A percentile compares a stretch with the other conserved stretches of the same genome.
Evolutionary conservation across 805 yeast species (phyloP).

Genomic region (Candida quercuum): DNA sequence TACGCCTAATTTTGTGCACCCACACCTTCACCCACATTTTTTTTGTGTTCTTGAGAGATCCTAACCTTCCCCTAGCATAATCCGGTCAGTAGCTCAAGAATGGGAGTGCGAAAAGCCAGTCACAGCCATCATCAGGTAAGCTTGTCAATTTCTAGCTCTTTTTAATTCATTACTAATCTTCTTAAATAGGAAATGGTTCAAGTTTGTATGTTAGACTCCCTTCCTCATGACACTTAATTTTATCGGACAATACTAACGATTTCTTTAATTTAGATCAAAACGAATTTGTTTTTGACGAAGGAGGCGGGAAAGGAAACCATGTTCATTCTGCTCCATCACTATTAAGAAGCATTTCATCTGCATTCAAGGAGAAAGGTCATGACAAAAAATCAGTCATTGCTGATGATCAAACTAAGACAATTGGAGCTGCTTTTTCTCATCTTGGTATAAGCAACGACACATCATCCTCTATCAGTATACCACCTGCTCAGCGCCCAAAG

Average conservation of each 20-base stretch:
- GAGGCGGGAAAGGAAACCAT: constrained; percentile 63
- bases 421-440: constrained; percentile 55
- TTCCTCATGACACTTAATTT: no score
- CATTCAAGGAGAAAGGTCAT: constrained; percentile 19
- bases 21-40: no score
- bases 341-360: constrained; percentile 19
- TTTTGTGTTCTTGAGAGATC: no score
- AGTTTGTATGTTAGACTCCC: constrained; percentile 28
- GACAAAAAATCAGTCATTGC: constrained; percentile 23
- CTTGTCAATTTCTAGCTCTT: background rate
- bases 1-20: no score
- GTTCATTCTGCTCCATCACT: constrained; percentile 36
- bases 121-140: constrained; percentile 18
- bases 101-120: constrained; percentile 14
- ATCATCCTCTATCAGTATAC: constrained; percentile 11
- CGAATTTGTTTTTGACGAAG: constrained; percentile 63
- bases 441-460: constrained; percentile 32
- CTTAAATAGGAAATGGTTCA: constrained; percentile 34
- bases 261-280: constrained; percentile 34
- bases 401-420: constrained; percentile 33
- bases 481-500: constrained; percentile 8
- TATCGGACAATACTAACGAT: no score
- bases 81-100: background rate
- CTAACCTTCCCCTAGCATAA: no score
- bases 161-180: background rate